Evolutionary conservation across 768 basidiomycete genomes (phyloP).

Genomic region (Suillus subaureus): DNA sequence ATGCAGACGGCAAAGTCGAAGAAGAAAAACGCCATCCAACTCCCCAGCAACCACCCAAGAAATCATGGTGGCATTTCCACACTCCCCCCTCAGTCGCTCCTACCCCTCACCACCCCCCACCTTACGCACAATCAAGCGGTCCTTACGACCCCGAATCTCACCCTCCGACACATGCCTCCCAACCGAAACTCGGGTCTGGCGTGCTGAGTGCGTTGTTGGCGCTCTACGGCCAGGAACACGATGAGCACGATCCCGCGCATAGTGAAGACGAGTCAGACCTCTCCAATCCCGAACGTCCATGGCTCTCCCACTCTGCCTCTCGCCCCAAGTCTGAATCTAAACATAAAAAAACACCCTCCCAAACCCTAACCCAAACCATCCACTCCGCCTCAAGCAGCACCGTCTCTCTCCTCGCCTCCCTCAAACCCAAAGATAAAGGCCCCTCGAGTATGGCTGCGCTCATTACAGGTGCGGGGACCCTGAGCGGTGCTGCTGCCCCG

Average conservation of each 20-base stretch:
- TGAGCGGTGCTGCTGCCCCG: constrained; percentile 65
- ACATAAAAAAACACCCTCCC: neutral
- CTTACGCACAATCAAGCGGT: neutral
- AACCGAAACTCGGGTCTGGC: constrained; percentile 42
- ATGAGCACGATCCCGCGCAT: constrained; percentile 19
- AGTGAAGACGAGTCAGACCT: constrained; percentile 23
- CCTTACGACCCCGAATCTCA: constrained; percentile 13
- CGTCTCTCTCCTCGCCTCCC: constrained; percentile 24
- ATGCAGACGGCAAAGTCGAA: constrained; percentile 13
- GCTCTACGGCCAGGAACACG: constrained; percentile 48
- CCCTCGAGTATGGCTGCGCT: constrained; percentile 50
- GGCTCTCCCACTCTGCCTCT: constrained; percentile 11
- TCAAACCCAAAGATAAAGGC: constrained; percentile 13
- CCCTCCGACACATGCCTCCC: constrained; percentile 15
- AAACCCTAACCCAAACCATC: constrained; percentile 20
- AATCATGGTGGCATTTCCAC: constrained; percentile 4
- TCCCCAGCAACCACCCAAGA: neutral
- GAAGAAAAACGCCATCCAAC: constrained; percentile 2
- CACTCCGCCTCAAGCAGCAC: constrained; percentile 23
- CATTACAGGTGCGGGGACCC: constrained; percentile 67
- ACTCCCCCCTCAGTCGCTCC: constrained; percentile 5
- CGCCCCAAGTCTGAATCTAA: neutral
- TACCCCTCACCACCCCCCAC: constrained; percentile 4
- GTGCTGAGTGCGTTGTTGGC: constrained; percentile 68
- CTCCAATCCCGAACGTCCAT: constrained; percentile 21